These are phyloP conservation scores for Cordyceps cateniannulata DNA, from an alignment of 2,329 filamentous ascomycete species.

Conservation along the genomic window DNA sequence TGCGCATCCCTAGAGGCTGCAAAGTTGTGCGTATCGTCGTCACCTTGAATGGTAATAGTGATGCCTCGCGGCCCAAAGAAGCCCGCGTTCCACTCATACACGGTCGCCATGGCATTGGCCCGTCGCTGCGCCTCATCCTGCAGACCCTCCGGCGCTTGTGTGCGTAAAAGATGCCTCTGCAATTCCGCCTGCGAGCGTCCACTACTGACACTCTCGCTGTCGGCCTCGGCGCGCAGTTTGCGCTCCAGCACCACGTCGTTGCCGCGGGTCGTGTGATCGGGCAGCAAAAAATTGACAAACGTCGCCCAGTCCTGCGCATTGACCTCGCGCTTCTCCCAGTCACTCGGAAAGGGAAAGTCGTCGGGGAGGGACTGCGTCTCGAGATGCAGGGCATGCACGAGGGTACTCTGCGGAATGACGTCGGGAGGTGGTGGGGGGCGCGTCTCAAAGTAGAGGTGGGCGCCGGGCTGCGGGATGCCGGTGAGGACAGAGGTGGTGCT, in stretches of 20 bases:
- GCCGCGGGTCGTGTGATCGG: constrained; percentile 35
- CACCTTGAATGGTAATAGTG: constrained; percentile 27
- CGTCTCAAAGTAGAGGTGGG: constrained; percentile 38
- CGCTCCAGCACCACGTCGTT: constrained; percentile 44
- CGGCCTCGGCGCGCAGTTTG: constrained; percentile 38
- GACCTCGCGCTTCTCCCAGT: constrained; percentile 37
- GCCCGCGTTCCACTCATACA: constrained; percentile 49
- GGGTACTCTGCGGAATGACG: constrained; percentile 21
- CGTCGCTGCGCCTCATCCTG: constrained; percentile 19
- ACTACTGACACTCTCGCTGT: constrained; percentile 22
- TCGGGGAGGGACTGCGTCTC: constrained; percentile 29
- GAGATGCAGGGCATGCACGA: constrained; percentile 31
- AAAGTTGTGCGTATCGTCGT: neutral
- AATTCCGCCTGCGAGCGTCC: constrained; percentile 29
- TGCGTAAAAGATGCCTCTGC: constrained; percentile 33
- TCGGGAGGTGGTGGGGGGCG: constrained; percentile 29
- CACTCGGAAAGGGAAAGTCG: constrained; percentile 37
- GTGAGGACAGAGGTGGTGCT: constrained; percentile 10
- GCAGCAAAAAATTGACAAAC: constrained; percentile 51
- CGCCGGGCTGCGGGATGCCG: constrained; percentile 16
- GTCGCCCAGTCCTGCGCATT: constrained; percentile 51
- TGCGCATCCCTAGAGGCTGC: neutral
- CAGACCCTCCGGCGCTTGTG: constrained; percentile 12
- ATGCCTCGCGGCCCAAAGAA: constrained; percentile 49
- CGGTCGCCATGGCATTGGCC: constrained; percentile 32